Evolutionary conservation across 495 filamentous ascomycete genomes (phyloP).

Genomic region (Coniosporium apollinis): DNA sequence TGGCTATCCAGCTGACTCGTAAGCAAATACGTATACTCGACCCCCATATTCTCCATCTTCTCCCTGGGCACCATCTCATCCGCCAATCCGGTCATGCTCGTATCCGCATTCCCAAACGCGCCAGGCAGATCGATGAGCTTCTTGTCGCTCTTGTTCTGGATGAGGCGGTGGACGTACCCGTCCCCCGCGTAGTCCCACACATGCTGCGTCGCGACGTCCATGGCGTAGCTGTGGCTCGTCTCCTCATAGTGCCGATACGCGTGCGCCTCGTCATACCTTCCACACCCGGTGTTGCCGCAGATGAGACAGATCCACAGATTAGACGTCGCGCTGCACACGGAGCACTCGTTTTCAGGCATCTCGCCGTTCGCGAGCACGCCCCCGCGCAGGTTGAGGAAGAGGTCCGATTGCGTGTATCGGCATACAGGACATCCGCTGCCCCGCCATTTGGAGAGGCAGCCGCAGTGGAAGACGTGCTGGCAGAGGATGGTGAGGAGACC

Average conservation of each 20-base stretch:
- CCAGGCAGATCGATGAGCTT: constrained; percentile 73
- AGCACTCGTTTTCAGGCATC: constrained; percentile 38
- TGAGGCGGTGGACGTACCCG: constrained; percentile 86
- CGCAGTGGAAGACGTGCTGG: constrained; percentile 97
- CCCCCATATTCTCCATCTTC: constrained; percentile 80
- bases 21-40: constrained; percentile 87
- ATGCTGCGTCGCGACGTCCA: constrained; percentile 82
- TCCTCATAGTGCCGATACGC: constrained; percentile 88
- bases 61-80: constrained; percentile 68
- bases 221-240: constrained; percentile 73
- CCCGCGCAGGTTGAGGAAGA: not conserved
- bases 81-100: constrained; percentile 21
- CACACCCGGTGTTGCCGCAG: constrained; percentile 85
- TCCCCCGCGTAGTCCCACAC: constrained; percentile 97
- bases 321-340: constrained; percentile 51
- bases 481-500: constrained; percentile 90
- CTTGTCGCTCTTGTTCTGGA: constrained; percentile 79
- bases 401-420: constrained; percentile 54
- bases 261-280: constrained; percentile 83
- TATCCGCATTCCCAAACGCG: constrained; percentile 13
- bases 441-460: constrained; percentile 90
- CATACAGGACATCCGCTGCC: constrained; percentile 90
- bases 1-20: constrained; percentile 85
- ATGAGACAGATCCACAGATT: constrained; percentile 87
- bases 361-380: constrained; percentile 21